These are phyloP conservation scores for Lactifluus echinatus DNA, from an alignment of 768 basidiomycete genomes.

Conservation along the genomic window DNA sequence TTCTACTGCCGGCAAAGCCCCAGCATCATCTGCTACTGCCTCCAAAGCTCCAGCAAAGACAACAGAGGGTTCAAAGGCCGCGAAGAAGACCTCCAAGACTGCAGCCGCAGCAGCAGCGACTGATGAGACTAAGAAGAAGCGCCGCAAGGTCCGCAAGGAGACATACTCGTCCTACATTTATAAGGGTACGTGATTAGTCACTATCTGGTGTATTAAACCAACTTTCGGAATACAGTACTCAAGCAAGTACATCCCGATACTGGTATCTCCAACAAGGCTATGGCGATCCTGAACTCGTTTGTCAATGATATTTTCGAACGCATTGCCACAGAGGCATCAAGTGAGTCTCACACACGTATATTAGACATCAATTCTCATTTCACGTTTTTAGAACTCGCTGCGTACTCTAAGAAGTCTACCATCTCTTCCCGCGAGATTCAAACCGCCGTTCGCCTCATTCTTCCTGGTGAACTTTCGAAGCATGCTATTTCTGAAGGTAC, in stretches of 20 bases:
- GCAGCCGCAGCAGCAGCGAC: constrained; percentile 53
- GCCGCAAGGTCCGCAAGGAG: constrained; percentile 83
- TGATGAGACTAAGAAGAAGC: constrained; percentile 72
- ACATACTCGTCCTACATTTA: constrained; percentile 94
- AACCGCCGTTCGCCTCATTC: constrained; percentile 89
- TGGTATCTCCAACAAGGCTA: constrained; percentile 96
- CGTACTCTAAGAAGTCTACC: constrained; percentile 98
- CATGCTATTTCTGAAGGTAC: constrained; percentile 97
- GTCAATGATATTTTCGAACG: constrained; percentile 95
- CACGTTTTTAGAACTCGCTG: constrained; percentile 64
- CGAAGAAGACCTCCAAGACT: constrained; percentile 48
- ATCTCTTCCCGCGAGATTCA: constrained; percentile 99
- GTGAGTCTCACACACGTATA: constrained; percentile 33
- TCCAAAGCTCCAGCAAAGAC: constrained; percentile 57
- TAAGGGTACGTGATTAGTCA: constrained; percentile 49
- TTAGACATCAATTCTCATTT: background rate
- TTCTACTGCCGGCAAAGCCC: constrained; percentile 79
- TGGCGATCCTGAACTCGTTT: constrained; percentile 88
- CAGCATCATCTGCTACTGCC: constrained; percentile 51
- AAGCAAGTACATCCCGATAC: constrained; percentile 98
- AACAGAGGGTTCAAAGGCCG: constrained; percentile 39
- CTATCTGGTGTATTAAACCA: background rate
- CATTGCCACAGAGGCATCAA: constrained; percentile 83
- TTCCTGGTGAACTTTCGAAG: constrained; percentile 96
- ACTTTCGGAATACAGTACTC: constrained; percentile 45